Conservation (phyloP, 1,139 yeast genomes). For the Taiozyma sp. region DNA sequence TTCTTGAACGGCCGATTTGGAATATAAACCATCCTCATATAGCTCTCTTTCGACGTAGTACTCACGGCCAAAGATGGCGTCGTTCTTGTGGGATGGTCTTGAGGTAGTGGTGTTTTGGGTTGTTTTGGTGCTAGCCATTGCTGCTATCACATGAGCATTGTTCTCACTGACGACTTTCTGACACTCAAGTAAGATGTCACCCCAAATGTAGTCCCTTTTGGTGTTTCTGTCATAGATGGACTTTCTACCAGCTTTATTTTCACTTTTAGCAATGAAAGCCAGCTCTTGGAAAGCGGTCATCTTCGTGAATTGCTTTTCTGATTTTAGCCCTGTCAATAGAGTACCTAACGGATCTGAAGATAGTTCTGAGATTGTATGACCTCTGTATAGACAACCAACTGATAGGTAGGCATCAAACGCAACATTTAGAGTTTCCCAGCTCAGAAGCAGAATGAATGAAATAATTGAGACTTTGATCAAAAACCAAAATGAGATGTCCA, state of each 20-base stretch:
- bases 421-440: constrained; percentile 62
- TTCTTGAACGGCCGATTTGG: constrained; percentile 10
- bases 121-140: constrained; percentile 4
- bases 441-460: constrained; percentile 35
- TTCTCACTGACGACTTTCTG: constrained; percentile 45
- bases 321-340: constrained; percentile 63
- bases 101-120: not conserved
- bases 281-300: constrained; percentile 73
- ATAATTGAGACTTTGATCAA: constrained; percentile 33
- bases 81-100: constrained; percentile 6
- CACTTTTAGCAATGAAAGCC: constrained; percentile 49
- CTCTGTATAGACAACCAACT: constrained; percentile 77
- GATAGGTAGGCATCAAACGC: constrained; percentile 70
- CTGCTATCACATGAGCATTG: constrained; percentile 24
- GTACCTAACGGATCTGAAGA: constrained; percentile 73
- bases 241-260: constrained; percentile 42
- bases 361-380: constrained; percentile 59
- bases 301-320: constrained; percentile 50
- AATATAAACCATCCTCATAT: constrained; percentile 22
- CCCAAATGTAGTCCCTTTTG: constrained; percentile 47
- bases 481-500: constrained; percentile 35
- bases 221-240: constrained; percentile 49
- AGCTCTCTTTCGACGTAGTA: constrained; percentile 14
- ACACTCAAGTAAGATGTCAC: constrained; percentile 54
- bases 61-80: constrained; percentile 22